Conservation (phyloP, 768 basidiomycete genomes). For the Chalciporus chontae region DNA sequence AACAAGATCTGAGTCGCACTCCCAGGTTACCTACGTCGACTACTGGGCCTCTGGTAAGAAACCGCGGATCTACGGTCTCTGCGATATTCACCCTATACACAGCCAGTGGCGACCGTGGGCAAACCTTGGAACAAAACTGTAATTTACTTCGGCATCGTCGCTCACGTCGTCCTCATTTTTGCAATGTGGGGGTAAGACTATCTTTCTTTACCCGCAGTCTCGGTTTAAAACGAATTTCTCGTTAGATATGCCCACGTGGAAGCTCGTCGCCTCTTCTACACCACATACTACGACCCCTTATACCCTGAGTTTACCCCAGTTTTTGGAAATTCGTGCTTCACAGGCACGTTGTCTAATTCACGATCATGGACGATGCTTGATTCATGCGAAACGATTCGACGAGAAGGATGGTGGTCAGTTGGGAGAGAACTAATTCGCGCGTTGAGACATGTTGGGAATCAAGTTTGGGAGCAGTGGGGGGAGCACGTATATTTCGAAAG, state of each 20-base stretch:
- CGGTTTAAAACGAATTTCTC: conserved; percentile 12
- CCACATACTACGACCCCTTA: conserved; percentile 76
- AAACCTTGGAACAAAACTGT: conserved; percentile 28
- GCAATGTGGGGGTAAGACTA: conserved; percentile 58
- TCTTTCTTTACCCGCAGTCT: neutral
- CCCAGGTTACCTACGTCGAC: conserved; percentile 35
- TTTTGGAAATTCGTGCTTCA: conserved; percentile 28
- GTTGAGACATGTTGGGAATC: conserved; percentile 35
- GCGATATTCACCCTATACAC: conserved; percentile 9
- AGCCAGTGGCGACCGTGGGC: conserved; percentile 20
- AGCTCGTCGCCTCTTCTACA: conserved; percentile 60
- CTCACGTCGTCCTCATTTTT: conserved; percentile 46
- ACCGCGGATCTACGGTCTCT: neutral
- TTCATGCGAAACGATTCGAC: conserved; percentile 36
- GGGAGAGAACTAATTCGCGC: conserved; percentile 37
- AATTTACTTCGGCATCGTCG: conserved; percentile 34
- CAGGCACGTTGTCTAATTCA: conserved; percentile 34
- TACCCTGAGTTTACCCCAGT: conserved; percentile 65
- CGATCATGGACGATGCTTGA: conserved; percentile 37
- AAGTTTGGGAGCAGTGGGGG: conserved; percentile 45
- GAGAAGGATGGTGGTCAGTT: conserved; percentile 40
- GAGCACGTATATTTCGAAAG: conserved; percentile 26
- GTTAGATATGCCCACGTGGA: conserved; percentile 43
- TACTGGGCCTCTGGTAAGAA: conserved; percentile 38
- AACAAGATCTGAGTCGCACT: conserved; percentile 34